These are phyloP conservation scores for Fusarium pininemorale DNA, from an alignment of 2,329 filamentous ascomycete species.

Conservation along the genomic window DNA sequence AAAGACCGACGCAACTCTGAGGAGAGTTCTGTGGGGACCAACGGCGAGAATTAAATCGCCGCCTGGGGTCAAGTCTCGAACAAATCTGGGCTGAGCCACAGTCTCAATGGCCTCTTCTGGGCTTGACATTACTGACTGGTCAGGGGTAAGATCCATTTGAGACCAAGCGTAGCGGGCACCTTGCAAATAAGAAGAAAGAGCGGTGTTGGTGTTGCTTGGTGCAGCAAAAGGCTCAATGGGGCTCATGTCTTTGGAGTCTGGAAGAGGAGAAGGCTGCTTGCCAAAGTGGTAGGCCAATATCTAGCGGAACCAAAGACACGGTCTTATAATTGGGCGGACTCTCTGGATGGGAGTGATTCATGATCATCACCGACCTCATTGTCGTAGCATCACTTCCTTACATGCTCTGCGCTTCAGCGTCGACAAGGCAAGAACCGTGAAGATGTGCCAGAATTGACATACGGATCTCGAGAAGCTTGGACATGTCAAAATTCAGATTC, in stretches of 20 bases:
- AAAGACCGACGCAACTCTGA: slow-evolving; percentile 28
- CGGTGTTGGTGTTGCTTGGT: not conserved
- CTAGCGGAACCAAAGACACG: not conserved
- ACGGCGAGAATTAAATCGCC: slow-evolving; percentile 33
- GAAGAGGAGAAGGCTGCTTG: not conserved
- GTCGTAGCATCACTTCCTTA: not conserved
- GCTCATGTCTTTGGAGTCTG: not conserved
- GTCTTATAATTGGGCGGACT: not conserved
- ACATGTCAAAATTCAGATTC: not conserved
- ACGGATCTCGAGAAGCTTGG: not conserved
- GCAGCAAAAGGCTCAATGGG: not conserved
- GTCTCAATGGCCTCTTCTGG: not conserved
- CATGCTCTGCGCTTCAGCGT: not conserved
- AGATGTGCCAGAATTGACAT: not conserved
- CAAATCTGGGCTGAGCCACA: not conserved
- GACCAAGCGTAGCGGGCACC: slow-evolving; percentile 6
- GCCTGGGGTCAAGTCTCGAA: not conserved
- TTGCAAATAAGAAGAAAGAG: not conserved
- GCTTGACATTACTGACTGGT: not conserved
- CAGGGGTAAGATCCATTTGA: not conserved
- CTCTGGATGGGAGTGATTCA: not conserved
- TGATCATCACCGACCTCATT: not conserved
- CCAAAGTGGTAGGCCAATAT: not conserved
- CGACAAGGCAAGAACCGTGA: not conserved
- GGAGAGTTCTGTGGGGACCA: slow-evolving; percentile 3